A percentile compares a stretch with the other conserved stretches of the same genome.
Evolutionary conservation across 495 filamentous ascomycete genomes (phyloP).

Genomic region (Aspergillus ostianus): DNA sequence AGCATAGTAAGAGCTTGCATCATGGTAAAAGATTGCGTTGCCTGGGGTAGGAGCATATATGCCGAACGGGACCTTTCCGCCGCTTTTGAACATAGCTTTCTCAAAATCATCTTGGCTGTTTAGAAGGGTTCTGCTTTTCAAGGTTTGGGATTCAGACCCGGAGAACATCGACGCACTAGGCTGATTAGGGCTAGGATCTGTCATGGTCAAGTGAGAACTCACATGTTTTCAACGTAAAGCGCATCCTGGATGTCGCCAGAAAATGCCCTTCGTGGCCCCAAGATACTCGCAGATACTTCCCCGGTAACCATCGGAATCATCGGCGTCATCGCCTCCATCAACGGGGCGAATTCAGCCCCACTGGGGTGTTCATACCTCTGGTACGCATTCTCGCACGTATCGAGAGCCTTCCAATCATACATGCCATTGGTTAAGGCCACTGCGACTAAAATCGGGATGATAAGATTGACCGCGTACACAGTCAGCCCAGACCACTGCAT

Average conservation of each 20-base stretch:
- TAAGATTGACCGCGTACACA: neutral
- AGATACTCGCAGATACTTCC: neutral
- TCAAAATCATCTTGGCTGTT: neutral
- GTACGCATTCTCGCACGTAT: neutral
- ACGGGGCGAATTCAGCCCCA: neutral
- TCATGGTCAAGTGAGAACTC: too few relatives aligned
- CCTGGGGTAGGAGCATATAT: neutral
- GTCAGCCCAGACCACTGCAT: neutral
- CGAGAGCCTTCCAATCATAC: neutral
- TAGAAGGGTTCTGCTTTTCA: neutral
- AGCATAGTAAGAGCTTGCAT: neutral
- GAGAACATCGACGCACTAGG: neutral
- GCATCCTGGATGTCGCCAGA: neutral
- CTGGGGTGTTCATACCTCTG: neutral
- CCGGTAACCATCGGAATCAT: neutral
- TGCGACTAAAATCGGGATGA: neutral
- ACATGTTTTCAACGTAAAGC: neutral
- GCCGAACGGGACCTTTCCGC: neutral
- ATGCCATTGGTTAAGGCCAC: neutral
- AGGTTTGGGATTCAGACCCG: neutral
- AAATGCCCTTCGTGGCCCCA: neutral
- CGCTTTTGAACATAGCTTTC: neutral
- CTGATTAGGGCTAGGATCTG: too few relatives aligned
- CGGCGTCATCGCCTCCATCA: neutral
- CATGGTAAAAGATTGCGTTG: neutral